These are phyloP conservation scores for Fusarium scirpi DNA, from an alignment of 2,329 filamentous ascomycete species.

Conservation along the genomic window DNA sequence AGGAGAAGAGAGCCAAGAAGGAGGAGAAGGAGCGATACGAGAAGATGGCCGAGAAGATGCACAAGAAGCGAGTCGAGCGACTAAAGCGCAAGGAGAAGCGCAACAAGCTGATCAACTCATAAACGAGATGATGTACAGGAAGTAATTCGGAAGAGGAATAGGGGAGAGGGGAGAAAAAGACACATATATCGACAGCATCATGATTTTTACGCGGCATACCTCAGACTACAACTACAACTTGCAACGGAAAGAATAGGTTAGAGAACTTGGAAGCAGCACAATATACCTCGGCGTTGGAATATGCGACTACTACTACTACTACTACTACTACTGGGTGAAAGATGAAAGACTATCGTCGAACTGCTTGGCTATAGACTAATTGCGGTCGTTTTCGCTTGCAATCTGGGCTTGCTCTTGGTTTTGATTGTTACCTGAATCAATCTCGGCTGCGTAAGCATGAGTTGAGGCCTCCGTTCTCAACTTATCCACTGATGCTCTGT, in stretches of 20 bases:
- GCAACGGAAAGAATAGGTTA: constrained; percentile 12
- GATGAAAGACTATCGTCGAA: background rate
- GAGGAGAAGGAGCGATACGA: constrained; percentile 93
- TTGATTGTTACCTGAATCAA: background rate
- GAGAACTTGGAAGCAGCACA: constrained; percentile 30
- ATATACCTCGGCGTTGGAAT: constrained; percentile 32
- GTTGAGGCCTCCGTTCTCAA: background rate
- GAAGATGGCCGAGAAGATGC: constrained; percentile 97
- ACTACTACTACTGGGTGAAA: background rate
- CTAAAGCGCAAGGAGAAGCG: constrained; percentile 96
- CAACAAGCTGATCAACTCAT: constrained; percentile 83
- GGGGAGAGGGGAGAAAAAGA: background rate
- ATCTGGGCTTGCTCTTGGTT: background rate
- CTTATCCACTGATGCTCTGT: background rate
- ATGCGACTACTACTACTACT: constrained; percentile 6
- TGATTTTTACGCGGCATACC: constrained; percentile 41
- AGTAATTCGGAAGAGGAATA: background rate
- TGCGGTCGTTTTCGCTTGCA: background rate
- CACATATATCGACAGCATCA: constrained; percentile 32
- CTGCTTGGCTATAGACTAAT: background rate
- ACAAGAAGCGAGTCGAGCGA: constrained; percentile 92
- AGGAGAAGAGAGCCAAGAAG: constrained; percentile 87
- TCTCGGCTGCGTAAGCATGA: background rate
- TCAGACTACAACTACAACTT: constrained; percentile 31
- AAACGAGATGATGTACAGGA: constrained; percentile 38